phyloP scores from a whole-genome alignment of 495 filamentous ascomycete genomes.

The Aspergillus cristatus region DNA sequence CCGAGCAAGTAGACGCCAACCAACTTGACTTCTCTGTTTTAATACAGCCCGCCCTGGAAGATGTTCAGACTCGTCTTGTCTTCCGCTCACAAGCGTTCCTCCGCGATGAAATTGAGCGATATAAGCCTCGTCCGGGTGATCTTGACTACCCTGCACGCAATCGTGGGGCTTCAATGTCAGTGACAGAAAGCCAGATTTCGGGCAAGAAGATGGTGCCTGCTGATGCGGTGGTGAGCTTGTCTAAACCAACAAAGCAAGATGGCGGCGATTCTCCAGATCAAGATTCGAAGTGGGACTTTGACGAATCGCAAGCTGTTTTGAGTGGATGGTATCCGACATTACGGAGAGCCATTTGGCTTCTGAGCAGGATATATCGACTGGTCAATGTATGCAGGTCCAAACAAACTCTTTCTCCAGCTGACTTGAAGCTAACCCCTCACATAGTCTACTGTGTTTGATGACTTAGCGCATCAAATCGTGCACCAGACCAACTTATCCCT shows the following conservation, averaged over 20 bases:
- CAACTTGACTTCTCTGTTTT: constrained; percentile 58
- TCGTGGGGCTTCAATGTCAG: constrained; percentile 35
- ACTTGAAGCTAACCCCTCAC: constrained; percentile 4
- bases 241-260: constrained; percentile 43
- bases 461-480: constrained; percentile 68
- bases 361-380: constrained; percentile 75
- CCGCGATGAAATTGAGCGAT: constrained; percentile 60
- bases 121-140: constrained; percentile 59
- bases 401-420: too few relatives aligned
- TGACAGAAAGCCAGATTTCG: constrained; percentile 39
- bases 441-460: constrained; percentile 64
- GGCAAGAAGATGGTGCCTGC: constrained; percentile 34
- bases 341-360: constrained; percentile 69
- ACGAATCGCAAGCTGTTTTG: constrained; percentile 35
- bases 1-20: constrained; percentile 41
- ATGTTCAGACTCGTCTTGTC: constrained; percentile 67
- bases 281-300: constrained; percentile 44
- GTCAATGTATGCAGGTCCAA: constrained; percentile 66
- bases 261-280: constrained; percentile 36
- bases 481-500: constrained; percentile 65
- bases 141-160: constrained; percentile 55
- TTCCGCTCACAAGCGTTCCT: constrained; percentile 60
- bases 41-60: constrained; percentile 60
- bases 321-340: constrained; percentile 59
- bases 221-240: constrained; percentile 36